Percentiles rank a stretch among this genome's conserved stretches.
These are phyloP conservation scores for Penicillium goetzii DNA, from an alignment of 495 filamentous ascomycete genomes.

Conservation along the genomic window DNA sequence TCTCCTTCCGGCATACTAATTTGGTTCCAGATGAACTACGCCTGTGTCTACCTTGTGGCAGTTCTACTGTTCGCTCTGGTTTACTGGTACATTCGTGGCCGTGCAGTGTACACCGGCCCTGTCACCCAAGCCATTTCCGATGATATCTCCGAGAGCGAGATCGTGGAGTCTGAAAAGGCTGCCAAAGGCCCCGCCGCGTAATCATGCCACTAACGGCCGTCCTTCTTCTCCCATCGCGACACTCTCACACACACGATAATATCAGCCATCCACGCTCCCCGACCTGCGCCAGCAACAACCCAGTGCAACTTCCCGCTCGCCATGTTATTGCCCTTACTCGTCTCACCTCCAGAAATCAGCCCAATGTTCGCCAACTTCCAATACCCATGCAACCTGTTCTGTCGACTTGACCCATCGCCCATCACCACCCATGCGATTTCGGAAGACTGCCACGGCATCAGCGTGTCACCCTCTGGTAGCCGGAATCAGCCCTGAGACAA, in stretches of 20 bases:
- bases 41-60: conserved; percentile 23
- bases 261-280: neutral
- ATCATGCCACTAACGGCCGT: conserved; percentile 31
- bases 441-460: neutral
- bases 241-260: neutral
- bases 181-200: conserved; percentile 20
- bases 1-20: conserved; percentile 1
- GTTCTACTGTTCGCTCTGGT: conserved; percentile 18
- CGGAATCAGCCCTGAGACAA: conserved; percentile 1
- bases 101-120: conserved; percentile 25
- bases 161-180: conserved; percentile 14
- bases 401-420: neutral
- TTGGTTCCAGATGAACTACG: conserved; percentile 48
- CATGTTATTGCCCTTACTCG: neutral
- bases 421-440: neutral
- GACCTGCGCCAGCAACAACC: neutral
- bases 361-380: neutral
- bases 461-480: neutral
- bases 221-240: conserved; percentile 4
- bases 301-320: neutral
- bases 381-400: neutral
- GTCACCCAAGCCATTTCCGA: conserved; percentile 26
- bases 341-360: neutral
- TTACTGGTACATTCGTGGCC: conserved; percentile 29
- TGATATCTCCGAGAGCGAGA: conserved; percentile 20